Evolutionary conservation across 2,329 filamentous ascomycete species (phyloP), one percentile per base, ranked within the genome.

Genomic region (Cercospora canescens): DNA sequence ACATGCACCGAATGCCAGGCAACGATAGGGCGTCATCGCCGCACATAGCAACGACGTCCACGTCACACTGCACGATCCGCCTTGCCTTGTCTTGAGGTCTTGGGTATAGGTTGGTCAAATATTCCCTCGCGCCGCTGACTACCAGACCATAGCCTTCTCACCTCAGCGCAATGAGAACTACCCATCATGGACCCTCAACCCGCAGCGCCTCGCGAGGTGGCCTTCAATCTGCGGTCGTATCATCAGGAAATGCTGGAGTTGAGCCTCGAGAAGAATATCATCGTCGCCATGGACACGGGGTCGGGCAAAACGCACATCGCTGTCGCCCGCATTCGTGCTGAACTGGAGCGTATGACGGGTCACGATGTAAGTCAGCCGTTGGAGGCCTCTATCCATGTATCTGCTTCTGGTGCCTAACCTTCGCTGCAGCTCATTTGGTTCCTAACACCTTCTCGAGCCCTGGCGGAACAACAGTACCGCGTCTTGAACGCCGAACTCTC

Each of bases 241-340:
- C 82, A 84, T 75, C 73, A 79, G 70, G 82, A 84, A 70, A 84
- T 84, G 82, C 76, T 84, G 2, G 77, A 81, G 48, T 76, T 78
- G 63, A 82, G 80, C 70, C 65, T 84, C 35, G 72, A 75, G 50
- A 70, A 73, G 18, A 84, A 84, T 67, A 76, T 82, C 62, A 82
- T 84, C 60, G 81, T 83, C 41, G 81, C 78, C 72, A 83, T 83
- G 80, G 81, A 83, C 60, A 84, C 82, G 2, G 82, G 82, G 30
- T 81, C 79, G 65, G 82, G 82, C 12, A 84, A 84, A 70, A 84
- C 82, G 14, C 79, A 82, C 56, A 78, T 84, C 12, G 81, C 81
- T 41, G 74, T 83, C 41, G 76, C 79, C 30, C 79, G 82, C n/a
- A 79, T 82, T 18, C 72, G 75, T 56, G 76, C 76, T 35, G 81